phyloP scores from a whole-genome alignment of 2,329 filamentous ascomycete species.

The Blastomyces silverae region DNA sequence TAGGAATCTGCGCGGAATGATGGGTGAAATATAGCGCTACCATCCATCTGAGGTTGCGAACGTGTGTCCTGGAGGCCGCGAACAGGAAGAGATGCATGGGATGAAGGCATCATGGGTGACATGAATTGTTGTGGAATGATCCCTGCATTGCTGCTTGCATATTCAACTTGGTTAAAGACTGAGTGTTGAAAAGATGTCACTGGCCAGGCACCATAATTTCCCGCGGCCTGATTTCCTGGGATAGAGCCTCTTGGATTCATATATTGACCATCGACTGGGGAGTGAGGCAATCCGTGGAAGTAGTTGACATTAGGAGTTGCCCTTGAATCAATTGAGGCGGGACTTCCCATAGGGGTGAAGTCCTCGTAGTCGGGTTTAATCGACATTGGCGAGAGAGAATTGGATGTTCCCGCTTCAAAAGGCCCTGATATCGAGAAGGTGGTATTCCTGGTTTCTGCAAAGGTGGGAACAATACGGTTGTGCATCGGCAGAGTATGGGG shows the following conservation, averaged over 20 bases:
- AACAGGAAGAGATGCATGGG: conserved; percentile 23
- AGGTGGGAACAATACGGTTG: conserved; percentile 24
- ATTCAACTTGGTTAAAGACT: conserved; percentile 32
- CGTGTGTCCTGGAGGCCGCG: conserved; percentile 18
- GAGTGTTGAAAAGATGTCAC: conserved; percentile 31
- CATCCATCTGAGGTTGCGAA: conserved; percentile 23
- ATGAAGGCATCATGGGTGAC: conserved; percentile 26
- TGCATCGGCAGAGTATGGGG: conserved; percentile 20
- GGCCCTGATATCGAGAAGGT: neutral
- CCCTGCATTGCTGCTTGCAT: conserved; percentile 23
- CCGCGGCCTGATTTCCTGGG: conserved; percentile 22
- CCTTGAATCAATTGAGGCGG: conserved; percentile 11
- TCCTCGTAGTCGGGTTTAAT: conserved; percentile 8
- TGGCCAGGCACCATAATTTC: conserved; percentile 29
- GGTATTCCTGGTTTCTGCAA: conserved; percentile 25
- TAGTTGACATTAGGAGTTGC: conserved; percentile 25
- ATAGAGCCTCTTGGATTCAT: conserved; percentile 23
- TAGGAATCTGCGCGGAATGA: conserved; percentile 31
- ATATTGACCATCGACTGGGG: conserved; percentile 6
- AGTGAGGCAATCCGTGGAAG: conserved; percentile 22
- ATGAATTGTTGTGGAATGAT: conserved; percentile 26
- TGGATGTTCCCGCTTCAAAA: conserved; percentile 5
- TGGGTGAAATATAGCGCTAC: conserved; percentile 21
- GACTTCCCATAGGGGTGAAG: conserved; percentile 3
- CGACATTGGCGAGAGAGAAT: neutral